Conservation (phyloP, 805 yeast species). For the Saccharomycopsis selenospora region DNA sequence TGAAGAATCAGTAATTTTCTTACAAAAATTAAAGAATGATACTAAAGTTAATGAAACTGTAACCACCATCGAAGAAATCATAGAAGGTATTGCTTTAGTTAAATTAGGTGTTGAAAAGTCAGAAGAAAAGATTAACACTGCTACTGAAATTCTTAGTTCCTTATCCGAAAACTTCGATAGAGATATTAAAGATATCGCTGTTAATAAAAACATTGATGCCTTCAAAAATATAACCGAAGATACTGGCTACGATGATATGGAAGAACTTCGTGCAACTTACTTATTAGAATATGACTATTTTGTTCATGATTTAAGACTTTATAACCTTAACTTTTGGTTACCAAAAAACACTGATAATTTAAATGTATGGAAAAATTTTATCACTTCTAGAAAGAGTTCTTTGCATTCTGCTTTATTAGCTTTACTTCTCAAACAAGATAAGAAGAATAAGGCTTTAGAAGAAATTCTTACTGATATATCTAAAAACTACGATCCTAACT, state of each 20-base stretch:
- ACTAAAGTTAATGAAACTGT: slow-evolving; percentile 4
- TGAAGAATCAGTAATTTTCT: slow-evolving; percentile 17
- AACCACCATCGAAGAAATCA: not conserved
- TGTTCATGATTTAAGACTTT: slow-evolving; percentile 9
- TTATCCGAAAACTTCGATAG: slow-evolving; percentile 63
- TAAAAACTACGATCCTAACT: slow-evolving; percentile 62
- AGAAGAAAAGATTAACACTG: slow-evolving; percentile 8
- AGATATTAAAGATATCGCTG: slow-evolving; percentile 81
- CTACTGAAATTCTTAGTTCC: slow-evolving; percentile 35
- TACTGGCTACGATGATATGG: slow-evolving; percentile 17
- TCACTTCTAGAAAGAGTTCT: slow-evolving; percentile 17
- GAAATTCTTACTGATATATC: slow-evolving; percentile 38
- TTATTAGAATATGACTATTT: slow-evolving; percentile 20
- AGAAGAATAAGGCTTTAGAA: slow-evolving; percentile 33
- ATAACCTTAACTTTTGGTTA: slow-evolving; percentile 13
- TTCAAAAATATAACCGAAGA: slow-evolving; percentile 35
- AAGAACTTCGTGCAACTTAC: slow-evolving; percentile 21
- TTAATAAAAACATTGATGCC: slow-evolving; percentile 58
- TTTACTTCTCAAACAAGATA: slow-evolving; percentile 17
- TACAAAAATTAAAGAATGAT: slow-evolving; percentile 11
- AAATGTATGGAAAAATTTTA: slow-evolving; percentile 17
- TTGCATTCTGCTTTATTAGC: slow-evolving; percentile 16
- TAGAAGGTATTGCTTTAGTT: slow-evolving; percentile 10
- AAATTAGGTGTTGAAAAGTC: slow-evolving; percentile 16
- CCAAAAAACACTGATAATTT: slow-evolving; percentile 17